phyloP scores from a whole-genome alignment of 2,329 filamentous ascomycete species.

The Penicillium rolfsii region DNA sequence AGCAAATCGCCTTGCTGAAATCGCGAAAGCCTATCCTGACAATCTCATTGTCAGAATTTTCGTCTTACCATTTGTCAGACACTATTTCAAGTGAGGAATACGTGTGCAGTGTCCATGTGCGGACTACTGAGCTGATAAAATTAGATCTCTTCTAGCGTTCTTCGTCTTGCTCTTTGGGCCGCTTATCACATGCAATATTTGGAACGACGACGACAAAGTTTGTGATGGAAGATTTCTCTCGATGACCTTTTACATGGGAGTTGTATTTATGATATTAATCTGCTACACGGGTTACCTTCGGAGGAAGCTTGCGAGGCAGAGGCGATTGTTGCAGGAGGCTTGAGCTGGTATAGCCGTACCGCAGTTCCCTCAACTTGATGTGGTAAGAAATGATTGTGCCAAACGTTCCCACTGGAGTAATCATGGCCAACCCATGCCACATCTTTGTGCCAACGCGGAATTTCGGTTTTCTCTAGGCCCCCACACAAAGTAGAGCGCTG shows the following conservation, averaged over 20 bases:
- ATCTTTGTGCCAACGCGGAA: no score
- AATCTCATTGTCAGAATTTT: conserved; percentile 7
- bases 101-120: not conserved
- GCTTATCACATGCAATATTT: conserved; percentile 12
- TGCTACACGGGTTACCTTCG: conserved; percentile 13
- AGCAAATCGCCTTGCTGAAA: conserved; percentile 10
- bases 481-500: no score
- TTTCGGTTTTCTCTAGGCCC: no score
- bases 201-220: conserved; percentile 6
- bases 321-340: conserved; percentile 3
- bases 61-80: not conserved
- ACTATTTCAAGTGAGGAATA: not conserved
- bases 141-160: conserved; percentile 8
- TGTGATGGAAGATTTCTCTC: conserved; percentile 10
- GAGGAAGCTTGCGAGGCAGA: conserved; percentile 11
- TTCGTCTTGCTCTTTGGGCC: conserved; percentile 7
- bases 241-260: conserved; percentile 1
- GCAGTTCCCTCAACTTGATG: no score
- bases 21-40: conserved; percentile 10
- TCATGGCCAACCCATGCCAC: no score
- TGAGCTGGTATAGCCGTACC: not conserved
- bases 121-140: not conserved
- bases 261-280: conserved; percentile 10
- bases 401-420: no score
- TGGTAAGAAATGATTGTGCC: no score